phyloP scores from a whole-genome alignment of 2,329 filamentous ascomycete genomes.

The Aspergillus tamarii region DNA sequence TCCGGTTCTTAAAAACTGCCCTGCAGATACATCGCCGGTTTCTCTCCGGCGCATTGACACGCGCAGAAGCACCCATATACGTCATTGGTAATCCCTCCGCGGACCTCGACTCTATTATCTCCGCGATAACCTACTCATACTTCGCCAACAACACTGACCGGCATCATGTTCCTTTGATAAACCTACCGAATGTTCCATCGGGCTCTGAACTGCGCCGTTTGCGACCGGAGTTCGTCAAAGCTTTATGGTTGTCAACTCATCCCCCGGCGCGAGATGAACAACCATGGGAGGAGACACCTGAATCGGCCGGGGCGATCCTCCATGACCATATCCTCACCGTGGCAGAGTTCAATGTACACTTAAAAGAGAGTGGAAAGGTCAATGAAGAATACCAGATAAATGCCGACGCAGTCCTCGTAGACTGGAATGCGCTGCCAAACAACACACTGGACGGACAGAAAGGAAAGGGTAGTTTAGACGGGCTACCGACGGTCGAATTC shows the following conservation, averaged over 20 bases:
- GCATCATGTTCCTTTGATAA: conserved; percentile 61
- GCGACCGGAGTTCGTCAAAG: conserved; percentile 61
- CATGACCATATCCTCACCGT: conserved; percentile 45
- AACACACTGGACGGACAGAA: conserved; percentile 49
- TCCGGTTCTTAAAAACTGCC: conserved; percentile 43
- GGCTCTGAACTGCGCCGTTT: conserved; percentile 55
- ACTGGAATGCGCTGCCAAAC: conserved; percentile 51
- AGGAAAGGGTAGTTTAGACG: conserved; percentile 51
- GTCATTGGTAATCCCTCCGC: conserved; percentile 50
- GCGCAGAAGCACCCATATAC: conserved; percentile 36
- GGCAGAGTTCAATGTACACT: conserved; percentile 37
- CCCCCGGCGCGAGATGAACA: conserved; percentile 22
- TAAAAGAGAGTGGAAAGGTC: conserved; percentile 17
- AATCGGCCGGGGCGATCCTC: conserved; percentile 30
- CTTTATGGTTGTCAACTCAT: conserved; percentile 55
- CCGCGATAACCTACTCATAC: conserved; percentile 64
- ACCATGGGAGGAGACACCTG: conserved; percentile 28
- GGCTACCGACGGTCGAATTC: conserved; percentile 46
- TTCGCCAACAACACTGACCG: conserved; percentile 48
- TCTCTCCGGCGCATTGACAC: conserved; percentile 23
- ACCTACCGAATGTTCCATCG: conserved; percentile 53
- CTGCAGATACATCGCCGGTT: conserved; percentile 34
- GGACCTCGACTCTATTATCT: conserved; percentile 67
- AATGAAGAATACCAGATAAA: conserved; percentile 1
- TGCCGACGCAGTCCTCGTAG: conserved; percentile 43